Evolutionary conservation across 495 filamentous ascomycete genomes (phyloP).

Genomic region (Xylaria bambusicola): DNA sequence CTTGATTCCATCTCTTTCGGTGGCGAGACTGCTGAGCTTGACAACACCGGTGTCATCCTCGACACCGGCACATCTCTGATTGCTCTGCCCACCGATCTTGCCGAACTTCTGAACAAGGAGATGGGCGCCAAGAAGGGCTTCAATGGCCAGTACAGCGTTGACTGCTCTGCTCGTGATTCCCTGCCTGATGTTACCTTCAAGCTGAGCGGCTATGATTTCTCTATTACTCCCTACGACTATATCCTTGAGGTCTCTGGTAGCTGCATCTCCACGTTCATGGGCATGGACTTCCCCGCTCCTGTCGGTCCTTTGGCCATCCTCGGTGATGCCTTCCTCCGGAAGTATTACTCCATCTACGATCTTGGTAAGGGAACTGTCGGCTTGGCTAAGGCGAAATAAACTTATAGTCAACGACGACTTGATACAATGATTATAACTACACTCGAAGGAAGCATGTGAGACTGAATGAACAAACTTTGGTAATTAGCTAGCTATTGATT

Average conservation of each 20-base stretch:
- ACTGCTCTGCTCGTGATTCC: slow-evolving; percentile 78
- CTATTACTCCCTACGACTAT: slow-evolving; percentile 87
- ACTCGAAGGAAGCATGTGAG: slow-evolving; percentile 14
- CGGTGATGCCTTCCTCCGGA: slow-evolving; percentile 95
- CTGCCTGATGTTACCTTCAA: slow-evolving; percentile 90
- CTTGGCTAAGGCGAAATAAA: slow-evolving; percentile 78
- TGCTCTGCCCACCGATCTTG: slow-evolving; percentile 86
- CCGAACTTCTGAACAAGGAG: slow-evolving; percentile 96
- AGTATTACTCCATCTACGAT: slow-evolving; percentile 97
- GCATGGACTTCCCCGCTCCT: slow-evolving; percentile 93
- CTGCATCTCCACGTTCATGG: slow-evolving; percentile 97
- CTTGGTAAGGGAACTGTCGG: slow-evolving; percentile 81
- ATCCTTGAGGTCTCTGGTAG: slow-evolving; percentile 92
- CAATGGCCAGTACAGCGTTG: slow-evolving; percentile 92
- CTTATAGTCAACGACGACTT: neutral
- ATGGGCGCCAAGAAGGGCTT: slow-evolving; percentile 97
- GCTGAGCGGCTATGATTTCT: slow-evolving; percentile 85
- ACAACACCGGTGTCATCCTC: slow-evolving; percentile 92
- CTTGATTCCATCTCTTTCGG: slow-evolving; percentile 90
- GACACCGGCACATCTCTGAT: slow-evolving; percentile 99
- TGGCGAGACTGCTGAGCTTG: slow-evolving; percentile 77
- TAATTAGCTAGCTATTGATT: neutral
- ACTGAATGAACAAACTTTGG: slow-evolving; percentile 2
- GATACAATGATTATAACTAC: slow-evolving; percentile 14
- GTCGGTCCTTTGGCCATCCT: slow-evolving; percentile 93